Conservation (phyloP, 1,284 basidiomycete genomes). For the Albatrellus sp. region DNA sequence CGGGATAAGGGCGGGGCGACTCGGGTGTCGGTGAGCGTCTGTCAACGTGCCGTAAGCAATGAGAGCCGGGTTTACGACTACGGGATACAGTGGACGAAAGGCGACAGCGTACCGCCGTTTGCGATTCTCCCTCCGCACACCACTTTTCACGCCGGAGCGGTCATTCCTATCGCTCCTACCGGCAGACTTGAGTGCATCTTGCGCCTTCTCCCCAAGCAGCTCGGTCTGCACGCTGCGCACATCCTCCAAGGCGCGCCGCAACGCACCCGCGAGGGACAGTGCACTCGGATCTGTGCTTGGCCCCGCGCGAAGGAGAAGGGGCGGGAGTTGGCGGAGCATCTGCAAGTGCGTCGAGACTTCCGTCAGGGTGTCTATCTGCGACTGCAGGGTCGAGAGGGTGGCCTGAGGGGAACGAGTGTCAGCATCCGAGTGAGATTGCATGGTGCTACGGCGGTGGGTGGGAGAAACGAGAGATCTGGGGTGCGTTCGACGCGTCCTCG, state of each 20-base stretch:
- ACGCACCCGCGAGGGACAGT: background rate
- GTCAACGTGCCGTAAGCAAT: background rate
- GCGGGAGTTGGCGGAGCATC: constrained; percentile 9
- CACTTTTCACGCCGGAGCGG: constrained; percentile 4
- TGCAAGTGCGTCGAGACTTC: constrained; percentile 10
- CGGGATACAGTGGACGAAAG: background rate
- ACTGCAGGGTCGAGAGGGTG: constrained; percentile 6
- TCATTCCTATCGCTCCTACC: constrained; percentile 10
- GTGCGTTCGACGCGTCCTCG: no score
- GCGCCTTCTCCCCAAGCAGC: constrained; percentile 7
- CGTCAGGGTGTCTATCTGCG: constrained; percentile 11
- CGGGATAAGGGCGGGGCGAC: constrained; percentile 11
- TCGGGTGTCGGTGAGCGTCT: constrained; percentile 13
- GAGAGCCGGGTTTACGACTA: background rate
- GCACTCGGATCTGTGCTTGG: background rate
- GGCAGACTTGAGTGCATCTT: constrained; percentile 9
- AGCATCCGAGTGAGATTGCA: no score
- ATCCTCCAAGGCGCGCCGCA: constrained; percentile 6
- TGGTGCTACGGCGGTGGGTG: background rate
- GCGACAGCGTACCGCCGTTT: constrained; percentile 9
- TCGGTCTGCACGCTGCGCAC: constrained; percentile 4
- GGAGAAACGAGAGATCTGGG: background rate
- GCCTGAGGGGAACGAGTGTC: background rate
- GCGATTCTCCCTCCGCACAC: constrained; percentile 3
- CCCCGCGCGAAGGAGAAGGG: constrained; percentile 7